Percentiles rank a stretch among this genome's conserved stretches.
Evolutionary conservation across 805 yeast genomes (phyloP).

Genomic region (Kodamaea hsintzibuensis): DNA sequence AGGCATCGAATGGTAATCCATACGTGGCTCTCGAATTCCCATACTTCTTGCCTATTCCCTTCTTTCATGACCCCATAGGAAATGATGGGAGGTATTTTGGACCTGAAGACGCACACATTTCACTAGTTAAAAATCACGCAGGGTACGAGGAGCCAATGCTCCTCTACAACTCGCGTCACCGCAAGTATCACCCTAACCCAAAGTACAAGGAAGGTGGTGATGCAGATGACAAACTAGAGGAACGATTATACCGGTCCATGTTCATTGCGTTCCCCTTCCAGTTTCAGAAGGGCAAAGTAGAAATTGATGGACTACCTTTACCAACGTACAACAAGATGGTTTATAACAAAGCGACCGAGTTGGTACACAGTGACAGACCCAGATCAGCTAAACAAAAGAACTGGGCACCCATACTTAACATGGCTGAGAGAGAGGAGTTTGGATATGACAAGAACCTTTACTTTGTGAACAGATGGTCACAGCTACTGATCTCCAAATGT

Average conservation of each 20-base stretch:
- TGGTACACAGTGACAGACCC: constrained; percentile 14
- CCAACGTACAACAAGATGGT: constrained; percentile 13
- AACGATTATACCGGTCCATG: constrained; percentile 25
- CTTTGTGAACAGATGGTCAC: constrained; percentile 35
- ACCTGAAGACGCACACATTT: constrained; percentile 53
- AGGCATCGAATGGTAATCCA: not conserved
- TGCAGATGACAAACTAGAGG: constrained; percentile 3
- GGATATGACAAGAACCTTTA: constrained; percentile 30
- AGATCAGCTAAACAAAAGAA: constrained; percentile 29
- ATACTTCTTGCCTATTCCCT: constrained; percentile 29
- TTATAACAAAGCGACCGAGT: constrained; percentile 23
- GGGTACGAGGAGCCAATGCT: constrained; percentile 49
- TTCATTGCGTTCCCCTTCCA: constrained; percentile 35
- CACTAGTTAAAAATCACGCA: constrained; percentile 30
- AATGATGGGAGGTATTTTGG: constrained; percentile 34
- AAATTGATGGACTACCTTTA: constrained; percentile 22
- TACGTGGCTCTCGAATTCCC: constrained; percentile 23
- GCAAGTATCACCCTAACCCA: constrained; percentile 12
- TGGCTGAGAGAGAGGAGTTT: constrained; percentile 17
- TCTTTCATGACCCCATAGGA: constrained; percentile 25
- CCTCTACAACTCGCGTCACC: constrained; percentile 39
- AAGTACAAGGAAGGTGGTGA: constrained; percentile 1
- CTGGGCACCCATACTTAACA: constrained; percentile 43
- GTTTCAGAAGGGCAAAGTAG: constrained; percentile 29
- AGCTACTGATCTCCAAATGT: constrained; percentile 30